Base-by-base conservation (phyloP, 176 grass and related monocot genomes). In the Zoysia pacifica region DNA sequence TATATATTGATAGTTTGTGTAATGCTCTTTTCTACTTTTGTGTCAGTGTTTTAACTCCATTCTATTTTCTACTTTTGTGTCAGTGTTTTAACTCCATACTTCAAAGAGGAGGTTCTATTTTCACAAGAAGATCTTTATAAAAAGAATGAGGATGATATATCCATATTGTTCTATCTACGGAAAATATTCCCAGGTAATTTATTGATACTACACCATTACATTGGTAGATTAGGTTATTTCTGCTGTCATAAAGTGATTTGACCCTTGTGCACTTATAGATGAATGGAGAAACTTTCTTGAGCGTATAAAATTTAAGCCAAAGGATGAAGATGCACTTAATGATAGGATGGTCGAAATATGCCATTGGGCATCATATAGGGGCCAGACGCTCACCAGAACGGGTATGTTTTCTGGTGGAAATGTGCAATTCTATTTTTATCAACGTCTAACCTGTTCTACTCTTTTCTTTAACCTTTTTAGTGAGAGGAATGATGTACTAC, bases 401-500 rank as follows among this genome's bases (percentile, higher is more conserved):
- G 96, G 96, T 91, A 82, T 76, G 62, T 2, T 61, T 40, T 69
- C 28, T 38, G 73, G 62, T 41, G 11, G 76, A 68, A 79, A 67
- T 10, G 67, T 40, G 11, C 80, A 60, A 75, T 72, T 14, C 4
- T 81, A 44, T 72, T 3, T 53, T 51, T 7, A 44, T 86, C 45
- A 19, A 48, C 44, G 69, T 83, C 38, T 79, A 72, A 48, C 44
- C 48, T 88, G 16, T 77, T 72, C 50, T 72, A 83, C 48, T 54
- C 1, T 62, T 59, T 52, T 9, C 60, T 74, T 90, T 69, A 49
- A 81, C 49, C 82, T 70, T 81, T 16, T 62, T 63, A 99, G 96
- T 99, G 45, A 92, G 96, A 95, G 96, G 96, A 81, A 93, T 99
- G 90, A 99, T 99, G 96, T 99, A 99, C 82, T 99, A 99, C 38